phyloP scores from a whole-genome alignment of 208 protist species.

The Porcisia deanei region DNA sequence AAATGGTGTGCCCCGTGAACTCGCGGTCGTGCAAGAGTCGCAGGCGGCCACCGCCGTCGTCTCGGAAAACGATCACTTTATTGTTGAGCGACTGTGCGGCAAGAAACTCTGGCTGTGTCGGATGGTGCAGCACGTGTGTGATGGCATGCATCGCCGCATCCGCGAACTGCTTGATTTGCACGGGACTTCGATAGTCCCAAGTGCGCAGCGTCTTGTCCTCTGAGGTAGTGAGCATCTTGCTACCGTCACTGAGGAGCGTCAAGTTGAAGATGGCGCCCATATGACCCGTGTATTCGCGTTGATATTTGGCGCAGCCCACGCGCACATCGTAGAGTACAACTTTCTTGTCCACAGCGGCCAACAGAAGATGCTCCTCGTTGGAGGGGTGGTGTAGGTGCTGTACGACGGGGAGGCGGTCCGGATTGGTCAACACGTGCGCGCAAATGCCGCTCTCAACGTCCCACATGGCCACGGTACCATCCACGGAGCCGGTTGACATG shows the following conservation, averaged over 20 bases:
- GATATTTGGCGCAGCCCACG: constrained; percentile 49
- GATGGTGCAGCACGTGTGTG: constrained; percentile 88
- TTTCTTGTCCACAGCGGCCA: constrained; percentile 65
- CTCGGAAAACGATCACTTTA: constrained; percentile 93
- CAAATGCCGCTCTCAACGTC: constrained; percentile 93
- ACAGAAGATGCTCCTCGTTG: constrained; percentile 47
- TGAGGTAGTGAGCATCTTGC: constrained; percentile 93
- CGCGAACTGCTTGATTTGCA: constrained; percentile 96
- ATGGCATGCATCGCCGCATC: constrained; percentile 95
- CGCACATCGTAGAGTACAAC: constrained; percentile 90
- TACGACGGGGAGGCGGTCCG: constrained; percentile 53
- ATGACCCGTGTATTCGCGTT: constrained; percentile 96
- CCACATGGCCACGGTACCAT: constrained; percentile 92
- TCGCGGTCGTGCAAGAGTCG: constrained; percentile 81
- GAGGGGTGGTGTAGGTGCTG: constrained; percentile 82
- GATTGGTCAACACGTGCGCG: constrained; percentile 69
- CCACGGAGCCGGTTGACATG: constrained; percentile 93
- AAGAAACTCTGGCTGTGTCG: constrained; percentile 87
- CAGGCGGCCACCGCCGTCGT: constrained; percentile 81
- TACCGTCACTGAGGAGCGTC: constrained; percentile 92
- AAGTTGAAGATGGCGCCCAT: constrained; percentile 96
- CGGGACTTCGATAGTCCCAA: constrained; percentile 97
- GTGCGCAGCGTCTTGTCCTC: constrained; percentile 97
- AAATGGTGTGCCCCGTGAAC: constrained; percentile 93
- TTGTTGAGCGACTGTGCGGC: constrained; percentile 96